Base-by-base conservation (phyloP, 116 monocot species). In the Papilionanthe hybrid region DNA sequence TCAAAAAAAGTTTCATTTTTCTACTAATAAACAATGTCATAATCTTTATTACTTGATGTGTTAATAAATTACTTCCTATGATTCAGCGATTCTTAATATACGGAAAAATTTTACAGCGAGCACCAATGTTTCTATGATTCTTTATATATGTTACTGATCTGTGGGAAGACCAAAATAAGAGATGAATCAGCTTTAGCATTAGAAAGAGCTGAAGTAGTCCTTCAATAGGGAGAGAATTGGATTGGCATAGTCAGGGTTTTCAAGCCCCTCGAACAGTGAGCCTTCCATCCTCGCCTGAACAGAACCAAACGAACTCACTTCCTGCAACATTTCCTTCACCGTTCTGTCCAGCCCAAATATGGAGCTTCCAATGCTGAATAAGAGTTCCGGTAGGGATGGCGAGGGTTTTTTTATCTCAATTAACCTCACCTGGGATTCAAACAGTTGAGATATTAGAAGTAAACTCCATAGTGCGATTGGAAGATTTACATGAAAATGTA, bases 211-310 rank as follows among this genome's bases (percentile, higher is more conserved):
- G 19, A 88, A 68, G 63, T 75, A 89, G 79, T 94, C 88, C 85
- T 87, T 94, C 49, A 92, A 84, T 44, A 94, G 79, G 66, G 78
- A 77, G 32, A 97, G 79, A 67, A 97, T 81, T 4, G 86, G 85
- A 63, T 82, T 79, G 32, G 48, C 65, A 77, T 84, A 68, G 15
- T 82, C 75, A 73, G 78, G 44, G 81, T 83, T 69, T 27, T 69
- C 86, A 66, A 85, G 72, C 48, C 85, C 84, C 85, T 97, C 94
- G 81, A 97, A 94, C 32, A 94, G 69, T 44, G 88, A 86, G 27
- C 90, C 91, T 72, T 94, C 97, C 83, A 94, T 91, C 90, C 91
- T 92, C 25, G 97, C 91, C 83, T 97, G 97, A 75, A 97, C 86
- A 13, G 87, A 91, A 72, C 56, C 65, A 9, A 81, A 81, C 30